Base-by-base conservation (phyloP, 2,329 filamentous ascomycete species). In the Anthostomella pinea region DNA sequence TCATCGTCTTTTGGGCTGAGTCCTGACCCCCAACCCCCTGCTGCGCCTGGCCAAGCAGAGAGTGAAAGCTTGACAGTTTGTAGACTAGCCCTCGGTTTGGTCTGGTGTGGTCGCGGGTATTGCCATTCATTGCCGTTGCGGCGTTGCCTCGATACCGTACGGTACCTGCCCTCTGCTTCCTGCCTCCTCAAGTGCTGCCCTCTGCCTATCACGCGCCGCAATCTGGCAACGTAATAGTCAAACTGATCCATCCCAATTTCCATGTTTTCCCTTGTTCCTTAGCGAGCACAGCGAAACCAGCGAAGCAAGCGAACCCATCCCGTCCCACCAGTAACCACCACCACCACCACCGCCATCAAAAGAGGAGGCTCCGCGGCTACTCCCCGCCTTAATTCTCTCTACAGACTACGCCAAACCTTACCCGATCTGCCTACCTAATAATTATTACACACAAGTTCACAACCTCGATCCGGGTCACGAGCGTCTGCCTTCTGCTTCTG, bases 201-300 rank as follows among this genome's bases (percentile, higher is more conserved):
- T 42, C 47, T 48, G 40, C 47, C 47, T 50, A 50, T 50, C 47
- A 50, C 36, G 43, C 44, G 39, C 35, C 45, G 38, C 42, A 48
- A 50, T 50, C 47, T 50, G 40, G 45, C 42, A 50, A 48, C 44
- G 48, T 35, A 8, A n/a, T n/a, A n/a, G n/a, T n/a, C n/a, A n/a
- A n/a, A n/a, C n/a, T n/a, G 36, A 46, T 36, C 46, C 38, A 46
- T 49, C 43, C 42, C 41, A 48, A n/a, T n/a, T 48, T 41, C 46
- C 43, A 45, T 46, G 13, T 8, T 27, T 25, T 25, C 11, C 23
- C 23, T 25, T 27, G 25, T 14, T 27, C 25, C 25, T 27, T 15
- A 7, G 14, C 25, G 13, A 27, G 9, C 25, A 22, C 21, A 11
- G 7, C 7, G 21, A 11, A 22, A 7, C 27, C 27, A 11, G n/a